A percentile compares a stretch with the other conserved stretches of the same genome.
These are phyloP conservation scores for Wakefieldia striispora DNA, from an alignment of 768 basidiomycete species.

Conservation along the genomic window DNA sequence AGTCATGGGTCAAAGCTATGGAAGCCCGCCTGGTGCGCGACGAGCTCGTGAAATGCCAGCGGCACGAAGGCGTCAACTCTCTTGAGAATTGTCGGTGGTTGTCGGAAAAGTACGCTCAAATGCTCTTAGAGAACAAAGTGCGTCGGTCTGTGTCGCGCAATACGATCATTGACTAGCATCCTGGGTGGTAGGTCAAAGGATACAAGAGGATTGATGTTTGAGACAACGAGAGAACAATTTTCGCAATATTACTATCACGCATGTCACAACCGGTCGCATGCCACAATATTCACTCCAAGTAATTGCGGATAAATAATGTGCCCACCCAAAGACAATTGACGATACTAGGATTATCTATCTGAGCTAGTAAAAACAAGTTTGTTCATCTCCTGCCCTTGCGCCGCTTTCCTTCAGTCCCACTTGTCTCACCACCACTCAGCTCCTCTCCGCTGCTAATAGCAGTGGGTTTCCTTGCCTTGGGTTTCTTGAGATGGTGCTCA, in stretches of 20 bases:
- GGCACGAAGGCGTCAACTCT: slow-evolving; percentile 88
- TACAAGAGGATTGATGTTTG: slow-evolving; percentile 74
- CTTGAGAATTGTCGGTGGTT: slow-evolving; percentile 87
- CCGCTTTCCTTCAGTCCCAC: slow-evolving; percentile 51
- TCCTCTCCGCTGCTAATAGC: slow-evolving; percentile 63
- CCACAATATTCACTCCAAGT: background rate
- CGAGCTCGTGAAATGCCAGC: slow-evolving; percentile 87
- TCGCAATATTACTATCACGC: background rate
- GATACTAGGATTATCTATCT: background rate
- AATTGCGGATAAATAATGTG: slow-evolving; percentile 9
- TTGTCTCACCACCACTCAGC: slow-evolving; percentile 62
- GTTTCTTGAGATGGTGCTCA: slow-evolving; percentile 79
- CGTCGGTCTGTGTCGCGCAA: slow-evolving; percentile 22
- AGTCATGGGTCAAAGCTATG: slow-evolving; percentile 95
- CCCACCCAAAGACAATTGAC: slow-evolving; percentile 1
- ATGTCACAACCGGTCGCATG: background rate
- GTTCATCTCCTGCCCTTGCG: slow-evolving; percentile 51
- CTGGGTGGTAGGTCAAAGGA: slow-evolving; percentile 68
- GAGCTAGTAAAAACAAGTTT: background rate
- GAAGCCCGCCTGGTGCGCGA: slow-evolving; percentile 86
- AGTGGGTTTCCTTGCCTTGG: slow-evolving; percentile 48
- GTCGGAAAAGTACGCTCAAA: slow-evolving; percentile 74
- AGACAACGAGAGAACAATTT: slow-evolving; percentile 1
- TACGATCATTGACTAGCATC: slow-evolving; percentile 3
- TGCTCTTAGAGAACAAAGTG: slow-evolving; percentile 82